Conservation (phyloP, 495 filamentous ascomycete genomes). For the Penicillium tannophilum region DNA sequence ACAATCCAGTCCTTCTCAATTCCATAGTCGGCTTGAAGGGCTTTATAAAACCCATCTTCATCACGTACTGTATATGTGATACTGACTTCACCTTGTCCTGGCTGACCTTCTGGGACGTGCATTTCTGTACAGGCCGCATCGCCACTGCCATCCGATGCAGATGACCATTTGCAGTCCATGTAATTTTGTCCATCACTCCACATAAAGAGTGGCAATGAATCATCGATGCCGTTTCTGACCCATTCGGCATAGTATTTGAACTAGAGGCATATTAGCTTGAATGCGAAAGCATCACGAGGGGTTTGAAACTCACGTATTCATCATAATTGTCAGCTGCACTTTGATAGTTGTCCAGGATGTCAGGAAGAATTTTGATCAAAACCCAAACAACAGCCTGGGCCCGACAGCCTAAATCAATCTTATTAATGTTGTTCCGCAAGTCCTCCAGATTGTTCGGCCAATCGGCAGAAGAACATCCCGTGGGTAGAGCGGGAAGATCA, state of each 20-base stretch:
- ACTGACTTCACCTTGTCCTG: background rate
- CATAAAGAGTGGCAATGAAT: slow-evolving; percentile 2
- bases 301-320: too few relatives aligned
- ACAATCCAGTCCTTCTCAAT: slow-evolving; percentile 8
- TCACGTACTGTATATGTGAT: slow-evolving; percentile 5
- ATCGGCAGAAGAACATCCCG: slow-evolving; percentile 1
- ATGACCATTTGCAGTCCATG: slow-evolving; percentile 7
- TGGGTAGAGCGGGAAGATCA: background rate
- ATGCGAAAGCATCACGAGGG: background rate
- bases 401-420: background rate
- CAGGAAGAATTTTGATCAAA: background rate
- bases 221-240: slow-evolving; percentile 5
- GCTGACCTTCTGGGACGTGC: background rate
- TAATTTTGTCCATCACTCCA: slow-evolving; percentile 3
- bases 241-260: slow-evolving; percentile 10
- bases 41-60: slow-evolving; percentile 8
- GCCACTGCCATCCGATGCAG: background rate
- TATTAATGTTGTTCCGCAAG: background rate
- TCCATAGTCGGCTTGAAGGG: slow-evolving; percentile 5
- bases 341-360: background rate
- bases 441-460: slow-evolving; percentile 6
- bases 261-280: slow-evolving; percentile 2
- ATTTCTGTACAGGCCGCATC: slow-evolving; percentile 7
- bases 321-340: too few relatives aligned
- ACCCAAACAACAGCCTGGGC: slow-evolving; percentile 3